These are phyloP conservation scores for Isabelozyma rhagii DNA, from an alignment of 805 yeast genomes.

Conservation along the genomic window DNA sequence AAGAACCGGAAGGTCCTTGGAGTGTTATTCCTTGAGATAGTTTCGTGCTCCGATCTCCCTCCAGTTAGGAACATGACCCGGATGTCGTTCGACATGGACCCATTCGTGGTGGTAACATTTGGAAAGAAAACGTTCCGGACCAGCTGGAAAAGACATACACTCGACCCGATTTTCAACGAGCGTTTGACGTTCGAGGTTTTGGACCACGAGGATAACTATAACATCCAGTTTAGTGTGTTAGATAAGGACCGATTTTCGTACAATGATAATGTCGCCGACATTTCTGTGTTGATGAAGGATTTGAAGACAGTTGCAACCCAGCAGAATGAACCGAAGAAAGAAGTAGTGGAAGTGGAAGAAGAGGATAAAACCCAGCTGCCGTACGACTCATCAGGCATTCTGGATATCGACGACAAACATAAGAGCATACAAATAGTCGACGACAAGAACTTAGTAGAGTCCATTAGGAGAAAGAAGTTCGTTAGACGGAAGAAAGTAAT, in stretches of 20 bases:
- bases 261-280: conserved; percentile 78
- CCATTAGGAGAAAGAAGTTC: conserved; percentile 24
- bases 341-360: background rate
- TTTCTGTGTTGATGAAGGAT: conserved; percentile 53
- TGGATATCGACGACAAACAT: conserved; percentile 1
- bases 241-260: conserved; percentile 83
- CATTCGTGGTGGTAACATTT: conserved; percentile 87
- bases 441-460: conserved; percentile 28
- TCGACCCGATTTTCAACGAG: conserved; percentile 81
- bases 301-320: conserved; percentile 35
- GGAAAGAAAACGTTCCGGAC: conserved; percentile 87
- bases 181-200: conserved; percentile 74
- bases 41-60: conserved; percentile 74
- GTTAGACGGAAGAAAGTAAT: conserved; percentile 26
- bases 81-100: conserved; percentile 92
- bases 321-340: background rate
- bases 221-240: conserved; percentile 67
- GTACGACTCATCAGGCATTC: background rate
- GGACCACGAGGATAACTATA: conserved; percentile 60
- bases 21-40: conserved; percentile 71
- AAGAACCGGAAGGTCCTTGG: conserved; percentile 51
- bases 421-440: conserved; percentile 10
- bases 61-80: conserved; percentile 67
- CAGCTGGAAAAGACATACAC: conserved; percentile 75
- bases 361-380: conserved; percentile 3